Conservation (phyloP, 768 basidiomycete genomes). For the Panus rudis region DNA sequence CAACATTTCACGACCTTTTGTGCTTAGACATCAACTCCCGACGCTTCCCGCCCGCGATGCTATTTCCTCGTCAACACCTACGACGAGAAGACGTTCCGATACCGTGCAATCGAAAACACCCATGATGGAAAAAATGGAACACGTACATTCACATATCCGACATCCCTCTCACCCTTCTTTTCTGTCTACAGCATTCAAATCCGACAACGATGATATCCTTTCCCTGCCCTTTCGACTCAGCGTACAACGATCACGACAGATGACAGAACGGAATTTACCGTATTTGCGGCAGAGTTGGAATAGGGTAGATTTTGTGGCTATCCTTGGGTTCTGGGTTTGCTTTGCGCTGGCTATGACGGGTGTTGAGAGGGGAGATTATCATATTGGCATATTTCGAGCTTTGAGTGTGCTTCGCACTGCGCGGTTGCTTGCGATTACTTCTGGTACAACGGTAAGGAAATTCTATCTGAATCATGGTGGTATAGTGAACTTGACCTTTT, state of each 20-base stretch:
- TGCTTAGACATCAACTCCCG: slow-evolving; percentile 32
- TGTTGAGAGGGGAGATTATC: slow-evolving; percentile 56
- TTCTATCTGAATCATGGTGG: neutral
- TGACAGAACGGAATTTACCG: slow-evolving; percentile 65
- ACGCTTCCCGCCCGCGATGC: slow-evolving; percentile 8
- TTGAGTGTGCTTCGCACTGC: slow-evolving; percentile 80
- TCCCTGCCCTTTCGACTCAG: slow-evolving; percentile 56
- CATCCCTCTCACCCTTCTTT: slow-evolving; percentile 43
- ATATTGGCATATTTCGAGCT: slow-evolving; percentile 85
- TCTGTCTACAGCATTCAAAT: slow-evolving; percentile 41
- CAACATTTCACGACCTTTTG: slow-evolving; percentile 50
- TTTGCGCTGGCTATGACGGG: slow-evolving; percentile 68
- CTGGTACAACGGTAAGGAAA: slow-evolving; percentile 76
- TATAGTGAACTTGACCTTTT: no score
- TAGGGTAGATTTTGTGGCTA: slow-evolving; percentile 81
- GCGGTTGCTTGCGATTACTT: slow-evolving; percentile 78
- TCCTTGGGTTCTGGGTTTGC: slow-evolving; percentile 80
- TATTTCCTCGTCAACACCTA: slow-evolving; percentile 6
- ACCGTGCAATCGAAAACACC: slow-evolving; percentile 23
- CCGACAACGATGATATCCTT: slow-evolving; percentile 39
- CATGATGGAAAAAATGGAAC: slow-evolving; percentile 30
- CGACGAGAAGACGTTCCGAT: slow-evolving; percentile 21
- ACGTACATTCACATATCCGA: slow-evolving; percentile 33
- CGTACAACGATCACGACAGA: slow-evolving; percentile 46
- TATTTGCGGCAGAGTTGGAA: slow-evolving; percentile 93